Base-by-base conservation (phyloP, 192 early-diverging fungal genomes). In the Endogone sp. region DNA sequence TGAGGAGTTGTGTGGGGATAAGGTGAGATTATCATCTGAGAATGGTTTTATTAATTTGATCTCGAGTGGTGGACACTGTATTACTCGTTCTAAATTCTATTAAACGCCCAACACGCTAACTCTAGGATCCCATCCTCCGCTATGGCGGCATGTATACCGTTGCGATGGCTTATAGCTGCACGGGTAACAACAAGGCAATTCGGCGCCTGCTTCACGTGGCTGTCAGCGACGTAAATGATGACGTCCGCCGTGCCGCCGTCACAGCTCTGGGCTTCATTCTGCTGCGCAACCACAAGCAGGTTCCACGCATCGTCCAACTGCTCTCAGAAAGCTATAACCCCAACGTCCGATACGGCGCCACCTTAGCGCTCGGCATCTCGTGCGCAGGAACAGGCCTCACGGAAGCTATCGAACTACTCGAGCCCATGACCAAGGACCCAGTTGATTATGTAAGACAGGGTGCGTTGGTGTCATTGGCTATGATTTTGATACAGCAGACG, bases 401-500 rank as follows among this genome's bases (percentile, higher is more conserved):
- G 69, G 95, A 97, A 62, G 97, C 98, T 2, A 84, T 99, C 29
- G 92, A 91, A 54, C 78, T 99, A 3, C 81, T 99, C 49, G 96
- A 99, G 78, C 98, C 98, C 21, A 92, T 99, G 94, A 89, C 92
- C 30, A 96, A 96, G 82, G 98, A 99, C 70, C 84, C 93, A 24
- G 94, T 97, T 37, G 98, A 99, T 79, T 98, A 91, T 86, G 98
- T 99, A 13, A 84, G 96, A 26, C 97, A 99, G 75, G 96, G 97
- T 54, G 98, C 97, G 23, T 86, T 95, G 44, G 95, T 99, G 70
- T 90, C 98, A 21, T 81, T 93, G 71, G 95, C 92, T 9, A 97
- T 99, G 89, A 91, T 99, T 56, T 75, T 98, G 58, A 93, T 98
- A 49, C 94, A 99, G 75, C 95, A 97, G 67, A 98, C 92, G 75